phyloP scores from a whole-genome alignment of 2,329 filamentous ascomycete species.

The Myriosclerotinia curreyana region DNA sequence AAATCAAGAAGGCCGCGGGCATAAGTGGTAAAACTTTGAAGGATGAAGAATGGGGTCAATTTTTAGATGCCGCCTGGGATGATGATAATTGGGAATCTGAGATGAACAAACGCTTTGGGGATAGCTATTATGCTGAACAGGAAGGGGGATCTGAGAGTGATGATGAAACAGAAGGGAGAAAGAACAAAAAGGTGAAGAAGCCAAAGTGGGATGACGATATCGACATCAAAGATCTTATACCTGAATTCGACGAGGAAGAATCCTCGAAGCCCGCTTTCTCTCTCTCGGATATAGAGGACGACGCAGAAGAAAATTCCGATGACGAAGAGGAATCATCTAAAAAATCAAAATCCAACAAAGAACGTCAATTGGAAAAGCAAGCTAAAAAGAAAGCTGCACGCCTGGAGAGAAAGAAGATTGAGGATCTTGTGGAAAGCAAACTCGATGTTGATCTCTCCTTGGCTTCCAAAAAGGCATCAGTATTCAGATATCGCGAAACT shows the following conservation, averaged over 20 bases:
- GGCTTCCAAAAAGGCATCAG: conserved; percentile 45
- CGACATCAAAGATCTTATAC: conserved; percentile 88
- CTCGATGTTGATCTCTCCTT: conserved; percentile 69
- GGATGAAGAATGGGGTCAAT: conserved; percentile 77
- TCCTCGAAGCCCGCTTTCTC: conserved; percentile 50
- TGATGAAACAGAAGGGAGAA: conserved; percentile 49
- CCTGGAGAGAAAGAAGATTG: conserved; percentile 77
- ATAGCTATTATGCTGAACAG: conserved; percentile 78
- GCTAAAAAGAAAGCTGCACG: conserved; percentile 69
- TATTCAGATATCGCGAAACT: conserved; percentile 92
- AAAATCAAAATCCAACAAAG: conserved; percentile 59
- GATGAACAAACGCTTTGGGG: conserved; percentile 85
- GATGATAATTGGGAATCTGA: conserved; percentile 86
- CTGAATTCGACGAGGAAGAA: conserved; percentile 68
- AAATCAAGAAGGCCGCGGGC: conserved; percentile 87
- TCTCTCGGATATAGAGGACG: conserved; percentile 52
- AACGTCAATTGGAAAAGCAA: conserved; percentile 57
- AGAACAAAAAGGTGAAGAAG: conserved; percentile 69
- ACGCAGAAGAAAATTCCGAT: conserved; percentile 45
- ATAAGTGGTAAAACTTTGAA: conserved; percentile 62
- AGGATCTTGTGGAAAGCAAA: conserved; percentile 78
- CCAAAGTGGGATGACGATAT: conserved; percentile 96
- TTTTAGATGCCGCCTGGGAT: conserved; percentile 86
- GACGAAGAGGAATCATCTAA: conserved; percentile 43
- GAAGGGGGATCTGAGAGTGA: conserved; percentile 62